Evolutionary conservation across 805 yeast genomes (phyloP), one percentile per base, ranked within the genome.

Genomic region (Candida lessepsii): DNA sequence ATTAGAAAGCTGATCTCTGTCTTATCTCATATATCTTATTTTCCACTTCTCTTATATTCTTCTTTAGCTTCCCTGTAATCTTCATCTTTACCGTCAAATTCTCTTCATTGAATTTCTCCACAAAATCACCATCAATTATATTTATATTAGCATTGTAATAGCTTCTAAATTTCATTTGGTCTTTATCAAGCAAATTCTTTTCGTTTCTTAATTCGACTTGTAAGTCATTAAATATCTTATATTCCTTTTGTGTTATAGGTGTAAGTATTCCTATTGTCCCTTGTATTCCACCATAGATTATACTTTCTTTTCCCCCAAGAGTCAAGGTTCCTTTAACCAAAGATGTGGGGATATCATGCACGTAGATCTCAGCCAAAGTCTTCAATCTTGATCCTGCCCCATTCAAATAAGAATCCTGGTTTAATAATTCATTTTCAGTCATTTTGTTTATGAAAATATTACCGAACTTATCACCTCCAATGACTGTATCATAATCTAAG

Each of bases 381-480:
- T 66, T 67, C 16, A 85, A 57, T 46, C 84, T 75, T 36, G 65
- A 66, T 0, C 81, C 73, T 1, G 80, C 60, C 1, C 81, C 85
- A 43, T 78, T 75, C 31, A 77, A 56, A 35, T 39, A 56, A 10
- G 54, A 40, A 10, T 63, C 70, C 32, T 54, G 63, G 37, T 58
- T 54, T n/a, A 57, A 35, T 15, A 64, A 49, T 60, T 63, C 61
- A 39, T 81, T 86, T 36, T 71, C 75, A 0, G 83, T 76, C 29
- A 83, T 60, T 43, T 96, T 65, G 29, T 87, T 61, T 1, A 86
- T 74, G 60, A 83, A 80, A 0, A 89, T 34, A 50, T 83, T 86
- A 0, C 98, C 97, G 61, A 85, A 88, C 53, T 81, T 82, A 57
- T 93, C 98, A 10, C 96, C 96, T 1, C 86, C 87, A 29, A 84